Base-by-base conservation (phyloP, 2,329 filamentous ascomycete genomes). In the Cercospora sp. region DNA sequence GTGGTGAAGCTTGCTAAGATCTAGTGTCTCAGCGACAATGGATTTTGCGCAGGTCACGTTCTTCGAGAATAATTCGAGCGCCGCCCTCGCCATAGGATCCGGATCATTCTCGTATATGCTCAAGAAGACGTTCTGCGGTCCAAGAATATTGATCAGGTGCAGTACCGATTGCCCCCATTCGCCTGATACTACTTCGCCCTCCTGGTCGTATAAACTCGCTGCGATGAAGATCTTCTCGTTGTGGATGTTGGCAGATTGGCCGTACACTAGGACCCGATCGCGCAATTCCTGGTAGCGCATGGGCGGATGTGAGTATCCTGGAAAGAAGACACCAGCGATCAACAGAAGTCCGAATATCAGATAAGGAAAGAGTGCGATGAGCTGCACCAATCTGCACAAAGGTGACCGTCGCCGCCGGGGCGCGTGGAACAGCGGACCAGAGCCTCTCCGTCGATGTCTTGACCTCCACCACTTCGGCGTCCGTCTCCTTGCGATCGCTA, bases 21-120 rank as follows among this genome's bases (percentile, higher is more conserved):
- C 81, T 53, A 92, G 78, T 71, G 88, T 83, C 51, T 87, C 89
- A 59, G 83, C 85, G 6, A 91, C 82, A 63, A 93, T 85, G 20
- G 79, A 78, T 0, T 78, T 77, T 60, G 82, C 80, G 75, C 80
- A 82, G 23, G 79, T 76, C 16, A 87, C 78, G 64, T 81, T 82
- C n/a, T 79, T 75, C 64, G 84, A 82, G 57, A 92, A 83, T 2
- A 80, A 77, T 31, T 79, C 74, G 64, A 93, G 80, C 0, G 89
- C 88, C 36, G 80, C 77, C 66, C 82, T 82, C 16, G 87, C 88
- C 31, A 82, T 79, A 1, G 82, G 79, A 1, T 89, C 88, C 33
- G 89, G 86, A 74, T 91, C 87, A 73, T 91, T 90, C 75, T 91
- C 90, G 77, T 92, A 93, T 33, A 93, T 86, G 77, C 89, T 91